These are phyloP conservation scores for Phascolomyces articulosus DNA, from an alignment of 371 early-diverging fungal genomes.

Conservation along the genomic window DNA sequence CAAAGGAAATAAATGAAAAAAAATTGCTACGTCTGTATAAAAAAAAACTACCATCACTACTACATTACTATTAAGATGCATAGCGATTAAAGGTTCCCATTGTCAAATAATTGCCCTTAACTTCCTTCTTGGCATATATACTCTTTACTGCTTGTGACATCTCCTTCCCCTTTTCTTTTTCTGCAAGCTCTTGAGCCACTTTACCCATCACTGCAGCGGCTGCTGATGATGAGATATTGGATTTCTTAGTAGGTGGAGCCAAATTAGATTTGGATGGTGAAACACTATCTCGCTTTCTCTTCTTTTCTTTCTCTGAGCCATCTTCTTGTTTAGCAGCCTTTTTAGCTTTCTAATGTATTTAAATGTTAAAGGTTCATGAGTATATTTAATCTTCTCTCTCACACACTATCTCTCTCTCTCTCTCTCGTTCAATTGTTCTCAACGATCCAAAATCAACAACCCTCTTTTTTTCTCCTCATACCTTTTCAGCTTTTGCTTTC, in stretches of 20 bases:
- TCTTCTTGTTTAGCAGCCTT: constrained; percentile 37
- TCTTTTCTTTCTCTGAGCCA: constrained; percentile 26
- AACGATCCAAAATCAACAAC: too few species aligned
- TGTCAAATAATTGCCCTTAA: constrained; percentile 61
- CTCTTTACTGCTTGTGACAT: constrained; percentile 60
- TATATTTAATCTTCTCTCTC: too few species aligned
- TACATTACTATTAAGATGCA: constrained; percentile 13
- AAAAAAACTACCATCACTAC: too few species aligned
- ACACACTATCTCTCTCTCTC: too few species aligned
- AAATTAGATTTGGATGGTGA: neutral
- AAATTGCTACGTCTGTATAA: too few species aligned
- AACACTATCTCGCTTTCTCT: constrained; percentile 24
- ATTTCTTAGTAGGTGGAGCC: constrained; percentile 12
- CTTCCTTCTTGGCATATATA: constrained; percentile 55
- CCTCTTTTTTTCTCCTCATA: constrained; percentile 4
- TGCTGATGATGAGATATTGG: constrained; percentile 33
- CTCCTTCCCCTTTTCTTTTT: constrained; percentile 35
- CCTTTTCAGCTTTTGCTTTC: constrained; percentile 62
- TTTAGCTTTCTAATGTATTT: constrained; percentile 39
- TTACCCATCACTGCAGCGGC: constrained; percentile 59
- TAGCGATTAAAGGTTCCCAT: constrained; percentile 77
- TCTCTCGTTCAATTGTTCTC: too few species aligned
- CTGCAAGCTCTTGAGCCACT: constrained; percentile 59
- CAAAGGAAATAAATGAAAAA: neutral
- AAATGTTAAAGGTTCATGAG: too few species aligned